A percentile compares a stretch with the other conserved stretches of the same genome.
Evolutionary conservation across 495 filamentous ascomycete species (phyloP).

Genomic region (Penicillium ochrochloron): DNA sequence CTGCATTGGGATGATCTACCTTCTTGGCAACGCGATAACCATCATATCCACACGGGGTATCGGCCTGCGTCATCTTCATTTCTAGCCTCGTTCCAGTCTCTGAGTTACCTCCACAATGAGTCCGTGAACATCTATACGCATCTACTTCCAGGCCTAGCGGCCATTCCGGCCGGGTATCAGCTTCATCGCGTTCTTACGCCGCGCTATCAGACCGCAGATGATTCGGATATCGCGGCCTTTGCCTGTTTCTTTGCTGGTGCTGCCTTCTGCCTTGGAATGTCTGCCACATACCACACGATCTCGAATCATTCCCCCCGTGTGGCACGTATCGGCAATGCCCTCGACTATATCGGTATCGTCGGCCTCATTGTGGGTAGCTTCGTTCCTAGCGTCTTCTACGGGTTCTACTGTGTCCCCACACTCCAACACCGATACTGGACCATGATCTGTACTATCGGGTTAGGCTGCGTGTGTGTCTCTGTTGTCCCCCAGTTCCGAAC

Average conservation of each 20-base stretch:
- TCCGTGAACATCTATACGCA: conserved; percentile 95
- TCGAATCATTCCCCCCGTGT: conserved; percentile 67
- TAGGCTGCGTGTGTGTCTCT: conserved; percentile 75
- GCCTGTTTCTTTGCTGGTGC: conserved; percentile 80
- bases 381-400: conserved; percentile 86
- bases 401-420: conserved; percentile 68
- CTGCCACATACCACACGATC: conserved; percentile 76
- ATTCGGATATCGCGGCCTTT: conserved; percentile 72
- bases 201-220: conserved; percentile 67
- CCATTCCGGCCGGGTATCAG: conserved; percentile 41
- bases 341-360: conserved; percentile 93
- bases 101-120: conserved; percentile 87
- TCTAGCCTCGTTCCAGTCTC: conserved; percentile 62
- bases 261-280: conserved; percentile 79
- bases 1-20: conserved; percentile 69
- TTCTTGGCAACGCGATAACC: conserved; percentile 76
- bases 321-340: conserved; percentile 65
- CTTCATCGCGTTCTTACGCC: conserved; percentile 60
- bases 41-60: conserved; percentile 74
- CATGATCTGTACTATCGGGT: conserved; percentile 77
- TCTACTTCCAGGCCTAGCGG: conserved; percentile 59
- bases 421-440: conserved; percentile 72
- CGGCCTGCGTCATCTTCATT: conserved; percentile 71
- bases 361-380: conserved; percentile 86
- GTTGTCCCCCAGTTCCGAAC: conserved; percentile 81